A percentile compares a stretch with the other conserved stretches of the same genome.
Evolutionary conservation across 2,329 filamentous ascomycete genomes (phyloP).

Genomic region (Xylariaceae sp.): DNA sequence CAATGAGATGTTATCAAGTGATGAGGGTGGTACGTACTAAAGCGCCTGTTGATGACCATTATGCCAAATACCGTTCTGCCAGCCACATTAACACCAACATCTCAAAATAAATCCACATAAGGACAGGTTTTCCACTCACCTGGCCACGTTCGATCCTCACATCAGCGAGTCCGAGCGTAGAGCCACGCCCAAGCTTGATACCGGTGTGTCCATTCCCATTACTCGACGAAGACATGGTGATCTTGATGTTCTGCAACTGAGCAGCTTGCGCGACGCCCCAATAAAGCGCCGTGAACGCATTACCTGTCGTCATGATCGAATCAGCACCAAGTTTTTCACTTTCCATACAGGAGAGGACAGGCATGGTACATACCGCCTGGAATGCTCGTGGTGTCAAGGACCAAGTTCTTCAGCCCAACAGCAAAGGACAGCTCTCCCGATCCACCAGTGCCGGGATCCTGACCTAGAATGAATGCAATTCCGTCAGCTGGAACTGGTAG

Average conservation of each 20-base stretch:
- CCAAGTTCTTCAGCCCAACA: slow-evolving; percentile 39
- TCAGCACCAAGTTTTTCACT: background rate
- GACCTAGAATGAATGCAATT: slow-evolving; percentile 17
- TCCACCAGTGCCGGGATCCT: slow-evolving; percentile 32
- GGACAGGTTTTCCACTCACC: too few species aligned
- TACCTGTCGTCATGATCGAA: slow-evolving; percentile 18
- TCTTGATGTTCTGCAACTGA: slow-evolving; percentile 39
- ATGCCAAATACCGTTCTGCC: slow-evolving; percentile 37
- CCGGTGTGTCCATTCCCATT: slow-evolving; percentile 37
- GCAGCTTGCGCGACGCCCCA: slow-evolving; percentile 42
- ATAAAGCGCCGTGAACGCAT: slow-evolving; percentile 35
- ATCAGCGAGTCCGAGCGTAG: slow-evolving; percentile 37
- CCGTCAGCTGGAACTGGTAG: too few species aligned
- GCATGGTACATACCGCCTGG: slow-evolving; percentile 23
- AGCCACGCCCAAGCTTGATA: slow-evolving; percentile 37
- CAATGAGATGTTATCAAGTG: too few species aligned
- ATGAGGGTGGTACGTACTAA: background rate
- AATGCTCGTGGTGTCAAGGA: slow-evolving; percentile 38
- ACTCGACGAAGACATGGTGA: slow-evolving; percentile 34
- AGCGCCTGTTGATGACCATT: slow-evolving; percentile 40
- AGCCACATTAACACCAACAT: slow-evolving; percentile 5
- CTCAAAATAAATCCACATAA: background rate
- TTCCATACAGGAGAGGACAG: background rate
- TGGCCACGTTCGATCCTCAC: slow-evolving; percentile 37
- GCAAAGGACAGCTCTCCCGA: slow-evolving; percentile 38